A percentile compares a stretch with the other conserved stretches of the same genome.
phyloP scores from a whole-genome alignment of 2,329 filamentous ascomycete species.

The Botrytis squamosa region DNA sequence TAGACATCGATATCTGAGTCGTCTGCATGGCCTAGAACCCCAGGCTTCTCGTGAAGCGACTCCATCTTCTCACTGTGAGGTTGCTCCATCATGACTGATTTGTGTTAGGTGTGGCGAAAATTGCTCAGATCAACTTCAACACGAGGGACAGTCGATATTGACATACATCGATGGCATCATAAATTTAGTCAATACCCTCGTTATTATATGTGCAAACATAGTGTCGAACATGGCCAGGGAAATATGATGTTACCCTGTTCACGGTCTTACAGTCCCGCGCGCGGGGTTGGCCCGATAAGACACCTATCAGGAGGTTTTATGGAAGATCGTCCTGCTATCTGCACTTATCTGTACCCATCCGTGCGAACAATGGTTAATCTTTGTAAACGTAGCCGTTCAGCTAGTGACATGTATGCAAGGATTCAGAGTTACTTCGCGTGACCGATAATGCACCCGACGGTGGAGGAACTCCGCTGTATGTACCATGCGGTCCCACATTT shows the following conservation, averaged over 20 bases:
- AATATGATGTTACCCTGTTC: background rate
- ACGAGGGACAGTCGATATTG: background rate
- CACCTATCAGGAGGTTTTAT: slow-evolving; percentile 3
- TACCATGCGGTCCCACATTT: slow-evolving; percentile 7
- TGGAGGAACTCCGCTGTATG: slow-evolving; percentile 12
- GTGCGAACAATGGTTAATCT: background rate
- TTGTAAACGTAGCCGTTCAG: background rate
- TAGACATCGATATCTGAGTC: slow-evolving; percentile 22
- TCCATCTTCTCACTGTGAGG: slow-evolving; percentile 17
- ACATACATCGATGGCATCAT: background rate
- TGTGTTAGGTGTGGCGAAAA: background rate
- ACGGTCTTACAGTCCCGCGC: slow-evolving; percentile 20
- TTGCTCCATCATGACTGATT: slow-evolving; percentile 15
- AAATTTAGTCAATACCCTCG: background rate
- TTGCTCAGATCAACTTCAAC: background rate
- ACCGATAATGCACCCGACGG: slow-evolving; percentile 14
- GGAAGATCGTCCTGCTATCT: slow-evolving; percentile 8
- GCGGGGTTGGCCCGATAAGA: slow-evolving; percentile 19
- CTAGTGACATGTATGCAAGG: slow-evolving; percentile 11
- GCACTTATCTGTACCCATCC: background rate
- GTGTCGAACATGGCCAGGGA: background rate
- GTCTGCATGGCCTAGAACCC: background rate
- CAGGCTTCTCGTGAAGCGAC: slow-evolving; percentile 8
- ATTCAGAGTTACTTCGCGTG: slow-evolving; percentile 2
- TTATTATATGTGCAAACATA: slow-evolving; percentile 6